Percentiles rank a stretch among this genome's conserved stretches.
These are phyloP conservation scores for Diatrype stigma DNA, from an alignment of 2,329 filamentous ascomycete genomes.

Conservation along the genomic window DNA sequence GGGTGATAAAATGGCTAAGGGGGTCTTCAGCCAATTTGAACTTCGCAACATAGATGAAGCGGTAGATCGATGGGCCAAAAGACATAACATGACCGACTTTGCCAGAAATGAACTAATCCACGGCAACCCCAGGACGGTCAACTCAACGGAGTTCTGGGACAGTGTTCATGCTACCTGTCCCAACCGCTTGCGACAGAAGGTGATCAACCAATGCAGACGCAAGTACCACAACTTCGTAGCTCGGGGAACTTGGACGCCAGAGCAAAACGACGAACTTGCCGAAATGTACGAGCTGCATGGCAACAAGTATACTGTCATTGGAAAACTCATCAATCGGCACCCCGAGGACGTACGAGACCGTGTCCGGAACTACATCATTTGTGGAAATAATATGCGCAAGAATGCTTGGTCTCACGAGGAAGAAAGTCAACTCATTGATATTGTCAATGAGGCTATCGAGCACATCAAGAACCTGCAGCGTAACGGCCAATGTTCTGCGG, in stretches of 20 bases:
- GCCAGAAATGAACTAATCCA: constrained; percentile 46
- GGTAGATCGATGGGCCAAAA: constrained; percentile 41
- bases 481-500: constrained; percentile 26
- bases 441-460: constrained; percentile 50
- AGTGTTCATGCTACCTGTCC: constrained; percentile 44
- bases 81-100: constrained; percentile 37
- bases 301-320: constrained; percentile 60
- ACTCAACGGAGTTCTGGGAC: constrained; percentile 44
- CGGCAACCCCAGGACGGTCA: constrained; percentile 15
- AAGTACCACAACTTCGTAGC: constrained; percentile 63
- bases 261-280: constrained; percentile 53
- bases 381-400: constrained; percentile 46
- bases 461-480: constrained; percentile 38
- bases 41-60: constrained; percentile 35
- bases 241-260: constrained; percentile 54
- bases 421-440: constrained; percentile 46
- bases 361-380: constrained; percentile 64
- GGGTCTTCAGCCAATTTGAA: constrained; percentile 44
- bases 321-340: constrained; percentile 57
- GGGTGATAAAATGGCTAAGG: constrained; percentile 7
- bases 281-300: constrained; percentile 42
- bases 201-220: constrained; percentile 55
- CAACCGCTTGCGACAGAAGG: constrained; percentile 46
- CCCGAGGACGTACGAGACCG: constrained; percentile 65
- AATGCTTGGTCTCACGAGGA: constrained; percentile 60